Base-by-base conservation (phyloP, 768 basidiomycete genomes). In the Pleurotus ostreatus region DNA sequence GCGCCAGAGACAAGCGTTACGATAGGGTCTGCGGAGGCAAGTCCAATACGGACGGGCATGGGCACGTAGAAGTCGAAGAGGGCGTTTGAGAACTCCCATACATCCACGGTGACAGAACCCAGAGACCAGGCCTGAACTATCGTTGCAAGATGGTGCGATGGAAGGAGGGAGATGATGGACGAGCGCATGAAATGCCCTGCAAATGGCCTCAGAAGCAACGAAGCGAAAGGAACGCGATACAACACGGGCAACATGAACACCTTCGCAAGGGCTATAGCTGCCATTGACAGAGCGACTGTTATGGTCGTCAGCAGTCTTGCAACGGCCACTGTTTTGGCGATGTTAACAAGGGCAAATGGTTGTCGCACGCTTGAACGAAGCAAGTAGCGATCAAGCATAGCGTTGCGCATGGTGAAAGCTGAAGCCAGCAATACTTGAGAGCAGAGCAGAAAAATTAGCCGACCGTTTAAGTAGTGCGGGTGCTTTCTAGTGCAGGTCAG, bases 391-490 rank as follows among this genome's bases (percentile, higher is more conserved):
- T 90, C 88, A 1, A 79, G 73, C 68, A 88, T 77, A n/a, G 84
- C 67, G 34, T 80, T 82, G 5, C 88, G 77, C 18, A 86, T 65
- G 1, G 76, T 68, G 59, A 78, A 89, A 2, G 73, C 70, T 5
- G 70, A 43, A 0, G 82, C 81, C 7, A 78, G 62, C 41, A 71
- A 69, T 2, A 75, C 8, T 63, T 90, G 88, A 0, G 82, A 76
- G 46, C 80, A 60, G 22, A 82, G 52, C 15, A 89, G 65, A 63
- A 87, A 88, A 6, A 90, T 59, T 4, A 88, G 70, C 15, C 81
- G 80, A 1, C 86, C 87, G 53, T 89, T 89, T 18, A 90, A 73
- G 62, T 89, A 85, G 60, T 82, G 81, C 0, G 87, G 88, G 58
- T 91, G 86, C 68, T 86, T 89, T 63, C 88, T 89, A 59, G 4